Conservation (phyloP, 768 basidiomycete species). For the Tylopilus sp. region DNA sequence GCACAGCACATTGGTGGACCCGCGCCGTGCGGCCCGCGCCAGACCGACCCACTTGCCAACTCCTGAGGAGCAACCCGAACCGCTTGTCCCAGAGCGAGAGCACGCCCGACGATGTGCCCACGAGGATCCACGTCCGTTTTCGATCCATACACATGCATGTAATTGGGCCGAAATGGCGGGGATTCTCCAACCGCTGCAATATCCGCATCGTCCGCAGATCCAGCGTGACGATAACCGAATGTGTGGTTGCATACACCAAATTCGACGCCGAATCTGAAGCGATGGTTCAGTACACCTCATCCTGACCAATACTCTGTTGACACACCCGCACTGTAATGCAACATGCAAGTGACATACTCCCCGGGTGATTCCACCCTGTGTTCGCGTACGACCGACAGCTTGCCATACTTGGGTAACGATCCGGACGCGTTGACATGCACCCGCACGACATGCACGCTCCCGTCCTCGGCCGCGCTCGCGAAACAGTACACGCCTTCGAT, state of each 20-base stretch:
- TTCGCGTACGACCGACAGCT: constrained; percentile 77
- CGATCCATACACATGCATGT: constrained; percentile 82
- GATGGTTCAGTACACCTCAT: background rate
- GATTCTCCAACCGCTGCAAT: constrained; percentile 76
- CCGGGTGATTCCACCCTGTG: constrained; percentile 67
- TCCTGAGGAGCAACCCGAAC: constrained; percentile 84
- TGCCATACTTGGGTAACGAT: constrained; percentile 78
- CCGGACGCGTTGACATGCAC: constrained; percentile 70
- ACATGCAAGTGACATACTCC: constrained; percentile 82
- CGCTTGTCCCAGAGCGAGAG: constrained; percentile 93
- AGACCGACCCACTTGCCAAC: constrained; percentile 73
- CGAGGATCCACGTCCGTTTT: constrained; percentile 83
- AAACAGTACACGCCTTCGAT: constrained; percentile 88
- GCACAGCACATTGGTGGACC: constrained; percentile 73
- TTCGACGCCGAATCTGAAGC: constrained; percentile 69
- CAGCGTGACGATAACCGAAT: constrained; percentile 68
- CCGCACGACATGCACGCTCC: constrained; percentile 79
- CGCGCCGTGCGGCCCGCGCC: constrained; percentile 50
- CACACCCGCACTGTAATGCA: constrained; percentile 75
- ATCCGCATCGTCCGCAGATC: constrained; percentile 85
- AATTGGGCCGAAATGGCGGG: constrained; percentile 82
- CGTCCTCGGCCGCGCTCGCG: constrained; percentile 81
- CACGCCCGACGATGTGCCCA: constrained; percentile 82
- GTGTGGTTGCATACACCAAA: constrained; percentile 82
- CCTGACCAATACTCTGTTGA: background rate